Evolutionary conservation across 2,329 filamentous ascomycete species (phyloP), one percentile per base, ranked within the genome.

Genomic region (Meredithiella fracta): DNA sequence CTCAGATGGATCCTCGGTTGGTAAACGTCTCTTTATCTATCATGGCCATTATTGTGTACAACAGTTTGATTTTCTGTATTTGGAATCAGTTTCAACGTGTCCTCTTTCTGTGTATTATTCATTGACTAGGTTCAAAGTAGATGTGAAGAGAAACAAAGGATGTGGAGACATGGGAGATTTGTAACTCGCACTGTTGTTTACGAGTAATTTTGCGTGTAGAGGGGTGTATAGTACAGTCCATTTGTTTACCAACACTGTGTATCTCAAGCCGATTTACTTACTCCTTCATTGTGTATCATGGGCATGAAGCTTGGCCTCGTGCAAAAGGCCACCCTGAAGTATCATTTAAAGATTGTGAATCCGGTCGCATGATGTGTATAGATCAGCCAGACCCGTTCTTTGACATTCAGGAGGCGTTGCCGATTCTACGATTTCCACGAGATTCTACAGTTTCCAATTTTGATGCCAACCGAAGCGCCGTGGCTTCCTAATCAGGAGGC

Each of bases 61-160:
- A 26, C 22, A 52, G n/a, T 29, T 26, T 26, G 51, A 26, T 31
- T 51, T 20, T 20, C 17, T 9, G 49, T 9, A 29, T 23, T 29
- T 26, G 26, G 51, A 25, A 47, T 53, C 17, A 51, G 52, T 47
- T 59, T 59, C 58, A 59, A 59, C 58, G 58, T 59, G 58, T 59
- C 58, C 58, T 58, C 50, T 59, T 59, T 59, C 47, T 53, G 47
- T 47, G 58, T 54, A 51, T 34, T 29, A 53, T 54, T 47, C 37
- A 22, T 40, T 11, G 31, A 40, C 31, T 20, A 37, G 34, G 50
- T 38, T 15, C 29, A 52, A 52, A 52, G 14, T 23, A 31, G 50
- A 38, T 38, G 34, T 52, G 22, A 22, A 22, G 31, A 34, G n/a
- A 31, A 51, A 17, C 23, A 51, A 51, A 17, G 17, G 47, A 29